Evolutionary conservation across 2,329 filamentous ascomycete species (phyloP).

Genomic region (Talaromyces sp.): DNA sequence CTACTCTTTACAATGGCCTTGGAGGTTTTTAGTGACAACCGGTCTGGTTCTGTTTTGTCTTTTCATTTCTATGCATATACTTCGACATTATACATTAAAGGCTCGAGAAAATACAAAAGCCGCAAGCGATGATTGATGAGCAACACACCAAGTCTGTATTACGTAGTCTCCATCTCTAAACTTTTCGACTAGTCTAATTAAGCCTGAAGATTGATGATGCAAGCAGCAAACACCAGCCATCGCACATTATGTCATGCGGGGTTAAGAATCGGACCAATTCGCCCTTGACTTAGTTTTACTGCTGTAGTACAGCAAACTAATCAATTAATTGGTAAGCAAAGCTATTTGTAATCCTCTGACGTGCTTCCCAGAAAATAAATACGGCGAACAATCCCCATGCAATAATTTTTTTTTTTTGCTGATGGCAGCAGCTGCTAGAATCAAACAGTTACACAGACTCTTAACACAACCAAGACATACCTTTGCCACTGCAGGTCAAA

Average conservation of each 20-base stretch:
- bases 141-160: too few relatives aligned
- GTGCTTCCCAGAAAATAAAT: background rate
- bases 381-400: background rate
- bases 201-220: background rate
- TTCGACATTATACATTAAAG: background rate
- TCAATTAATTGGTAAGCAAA: background rate
- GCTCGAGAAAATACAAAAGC: background rate
- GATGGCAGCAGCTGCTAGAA: background rate
- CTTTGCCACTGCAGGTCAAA: background rate
- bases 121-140: background rate
- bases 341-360: background rate
- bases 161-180: too few relatives aligned
- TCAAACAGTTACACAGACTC: background rate
- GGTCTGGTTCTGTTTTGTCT: background rate
- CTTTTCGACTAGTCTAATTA: too few relatives aligned
- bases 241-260: background rate
- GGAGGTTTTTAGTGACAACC: background rate
- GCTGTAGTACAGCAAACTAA: background rate
- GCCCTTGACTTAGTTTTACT: too few relatives aligned
- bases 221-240: too few relatives aligned
- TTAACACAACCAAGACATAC: background rate
- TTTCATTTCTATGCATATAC: background rate
- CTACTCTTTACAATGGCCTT: background rate
- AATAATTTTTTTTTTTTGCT: background rate
- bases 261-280: background rate